Percentiles rank a stretch among this genome's conserved stretches.
These are phyloP conservation scores for Colletotrichum salicis DNA, from an alignment of 2,329 filamentous ascomycete species.

Conservation along the genomic window DNA sequence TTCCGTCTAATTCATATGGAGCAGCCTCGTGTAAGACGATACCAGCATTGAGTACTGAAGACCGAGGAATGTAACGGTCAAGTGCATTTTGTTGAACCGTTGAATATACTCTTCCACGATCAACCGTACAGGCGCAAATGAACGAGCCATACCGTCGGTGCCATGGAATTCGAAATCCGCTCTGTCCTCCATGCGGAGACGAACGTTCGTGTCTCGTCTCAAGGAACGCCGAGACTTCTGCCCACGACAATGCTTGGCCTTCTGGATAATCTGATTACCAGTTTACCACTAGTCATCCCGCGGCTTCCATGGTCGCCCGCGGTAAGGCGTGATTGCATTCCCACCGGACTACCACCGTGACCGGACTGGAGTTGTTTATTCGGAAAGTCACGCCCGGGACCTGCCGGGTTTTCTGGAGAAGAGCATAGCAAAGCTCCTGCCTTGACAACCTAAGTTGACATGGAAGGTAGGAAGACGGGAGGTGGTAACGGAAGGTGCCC, in stretches of 20 bases:
- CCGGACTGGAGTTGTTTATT: too few relatives aligned
- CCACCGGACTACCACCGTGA: too few relatives aligned
- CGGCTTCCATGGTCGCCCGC: neutral
- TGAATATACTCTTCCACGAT: neutral
- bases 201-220: neutral
- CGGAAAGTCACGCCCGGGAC: too few relatives aligned
- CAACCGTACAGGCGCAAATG: too few relatives aligned
- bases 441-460: too few relatives aligned
- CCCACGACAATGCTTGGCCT: neutral
- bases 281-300: neutral
- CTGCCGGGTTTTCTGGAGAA: too few relatives aligned
- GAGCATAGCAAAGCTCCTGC: too few relatives aligned
- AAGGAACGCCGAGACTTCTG: neutral
- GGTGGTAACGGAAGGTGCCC: too few relatives aligned
- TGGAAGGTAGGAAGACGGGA: too few relatives aligned
- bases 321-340: too few relatives aligned
- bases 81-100: neutral
- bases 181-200: neutral
- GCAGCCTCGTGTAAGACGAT: neutral
- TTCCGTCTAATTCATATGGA: neutral
- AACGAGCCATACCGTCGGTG: too few relatives aligned
- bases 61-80: neutral
- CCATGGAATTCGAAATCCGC: too few relatives aligned
- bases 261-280: neutral
- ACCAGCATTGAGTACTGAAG: neutral